Base-by-base conservation (phyloP, 345 rosid genomes). In the Boechera divaricarpa region DNA sequence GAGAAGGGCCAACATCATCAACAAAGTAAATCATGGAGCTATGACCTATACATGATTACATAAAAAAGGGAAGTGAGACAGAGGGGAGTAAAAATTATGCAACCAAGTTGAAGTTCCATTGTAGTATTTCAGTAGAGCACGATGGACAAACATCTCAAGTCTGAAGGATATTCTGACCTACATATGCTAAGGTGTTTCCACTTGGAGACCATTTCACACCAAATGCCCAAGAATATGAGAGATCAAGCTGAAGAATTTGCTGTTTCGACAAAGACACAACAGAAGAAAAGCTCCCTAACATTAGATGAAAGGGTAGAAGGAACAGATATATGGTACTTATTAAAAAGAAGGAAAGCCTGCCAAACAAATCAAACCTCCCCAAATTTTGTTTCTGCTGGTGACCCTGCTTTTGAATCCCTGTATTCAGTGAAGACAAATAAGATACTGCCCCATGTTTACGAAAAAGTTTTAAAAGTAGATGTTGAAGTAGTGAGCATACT, bases 131-230 rank as follows among this genome's bases (percentile, higher is more conserved):
- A 48, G 80, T 24, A 70, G 44, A 57, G 32, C 2, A 10, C 35
- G 32, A 49, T 15, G 41, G 44, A 32, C 26, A 63, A 33, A 69
- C 10, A 44, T 51, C 33, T 68, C 7, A 79, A 48, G 72, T 33
- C 62, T 59, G 76, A 77, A 66, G 65, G 65, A 77, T 56, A 78
- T 73, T 80, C 98, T 88, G 73, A 95, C 99, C 99, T 81, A 86
- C 98, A 81, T 95, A 95, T 65, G 98, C 98, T 81, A 92, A 85
- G 67, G 97, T 95, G 65, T 88, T 92, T 81, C 99, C 99, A 76
- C 92, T 92, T 10, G 99, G 99, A 55, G 99, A 95, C 99, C 99
- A 95, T 82, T 87, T 89, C 75, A 90, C 99, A 79, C 98, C 98
- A 86, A 95, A 95, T 79, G 99, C 93, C 99, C 99, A 95, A 52